Percentiles rank a stretch among this genome's conserved stretches.
These are phyloP conservation scores for Syzygium oleosum DNA, from an alignment of 345 rosid species.

Conservation along the genomic window DNA sequence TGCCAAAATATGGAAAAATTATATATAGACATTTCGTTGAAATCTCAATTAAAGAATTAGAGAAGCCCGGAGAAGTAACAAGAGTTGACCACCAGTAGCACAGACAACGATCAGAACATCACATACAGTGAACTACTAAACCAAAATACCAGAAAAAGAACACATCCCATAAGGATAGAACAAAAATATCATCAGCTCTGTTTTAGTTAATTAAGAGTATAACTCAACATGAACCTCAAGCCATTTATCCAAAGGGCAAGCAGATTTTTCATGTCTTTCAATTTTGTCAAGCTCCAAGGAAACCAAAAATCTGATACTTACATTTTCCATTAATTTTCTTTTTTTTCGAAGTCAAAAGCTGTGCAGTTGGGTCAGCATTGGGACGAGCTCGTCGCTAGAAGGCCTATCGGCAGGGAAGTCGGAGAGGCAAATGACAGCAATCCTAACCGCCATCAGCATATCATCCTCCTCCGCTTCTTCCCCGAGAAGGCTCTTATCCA, in stretches of 20 bases:
- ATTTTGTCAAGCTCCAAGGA: not conserved
- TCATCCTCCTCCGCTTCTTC: slow-evolving; percentile 95
- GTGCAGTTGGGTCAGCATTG: slow-evolving; percentile 88
- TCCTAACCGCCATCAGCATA: slow-evolving; percentile 93
- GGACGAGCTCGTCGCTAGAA: slow-evolving; percentile 88
- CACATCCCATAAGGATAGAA: not conserved
- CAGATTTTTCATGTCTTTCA: not conserved
- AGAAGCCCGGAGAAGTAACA: not conserved
- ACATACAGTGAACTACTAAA: not conserved
- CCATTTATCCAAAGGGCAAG: not conserved
- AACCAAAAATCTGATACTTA: not conserved
- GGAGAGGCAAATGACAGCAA: slow-evolving; percentile 79
- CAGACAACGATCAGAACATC: not conserved
- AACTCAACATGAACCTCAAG: not conserved
- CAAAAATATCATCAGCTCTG: not conserved
- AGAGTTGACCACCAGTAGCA: not conserved
- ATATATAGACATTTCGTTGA: not conserved
- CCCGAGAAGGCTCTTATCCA: slow-evolving; percentile 77
- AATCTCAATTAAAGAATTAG: not conserved
- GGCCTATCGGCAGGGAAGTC: slow-evolving; percentile 88
- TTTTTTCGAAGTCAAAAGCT: slow-evolving; percentile 43
- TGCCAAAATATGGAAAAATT: not conserved
- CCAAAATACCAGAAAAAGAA: not conserved
- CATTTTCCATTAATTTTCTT: not conserved
- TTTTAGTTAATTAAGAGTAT: not conserved